A percentile compares a stretch with the other conserved stretches of the same genome.
Evolutionary conservation across 345 rosid genomes (phyloP).

Genomic region (Capsella bursapastoris): DNA sequence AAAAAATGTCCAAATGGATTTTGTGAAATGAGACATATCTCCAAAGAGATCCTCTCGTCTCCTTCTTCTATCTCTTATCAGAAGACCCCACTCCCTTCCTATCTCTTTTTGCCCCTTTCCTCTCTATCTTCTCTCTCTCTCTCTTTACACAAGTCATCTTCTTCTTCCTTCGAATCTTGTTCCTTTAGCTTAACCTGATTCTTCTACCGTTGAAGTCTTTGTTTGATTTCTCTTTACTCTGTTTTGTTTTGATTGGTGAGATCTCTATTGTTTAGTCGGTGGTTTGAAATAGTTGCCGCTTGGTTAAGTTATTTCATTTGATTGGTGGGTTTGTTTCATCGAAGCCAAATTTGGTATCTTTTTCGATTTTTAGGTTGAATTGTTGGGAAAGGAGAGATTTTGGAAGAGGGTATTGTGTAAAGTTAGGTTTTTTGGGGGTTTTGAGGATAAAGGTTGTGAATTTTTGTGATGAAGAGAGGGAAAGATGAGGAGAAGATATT

Average conservation of each 20-base stretch:
- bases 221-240: background rate
- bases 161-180: constrained; percentile 26
- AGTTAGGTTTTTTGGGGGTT: constrained; percentile 29
- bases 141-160: constrained; percentile 24
- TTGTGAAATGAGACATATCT: background rate
- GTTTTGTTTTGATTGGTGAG: constrained; percentile 9
- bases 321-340: background rate
- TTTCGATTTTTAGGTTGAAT: background rate
- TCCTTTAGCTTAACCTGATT: constrained; percentile 11
- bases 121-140: constrained; percentile 23
- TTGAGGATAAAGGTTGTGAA: background rate
- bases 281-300: background rate
- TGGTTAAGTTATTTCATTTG: background rate
- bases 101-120: constrained; percentile 36
- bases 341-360: background rate
- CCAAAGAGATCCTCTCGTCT: constrained; percentile 25
- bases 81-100: constrained; percentile 42
- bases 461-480: constrained; percentile 67
- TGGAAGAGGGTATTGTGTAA: constrained; percentile 1
- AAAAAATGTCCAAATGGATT: constrained; percentile 13
- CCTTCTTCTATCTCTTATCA: constrained; percentile 17
- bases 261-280: background rate
- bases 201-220: background rate
- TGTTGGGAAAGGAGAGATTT: background rate
- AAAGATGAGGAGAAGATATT: constrained; percentile 69